A percentile compares a stretch with the other conserved stretches of the same genome.
Evolutionary conservation across 1,284 basidiomycete genomes (phyloP).

Genomic region (Hemileia vastatrix): DNA sequence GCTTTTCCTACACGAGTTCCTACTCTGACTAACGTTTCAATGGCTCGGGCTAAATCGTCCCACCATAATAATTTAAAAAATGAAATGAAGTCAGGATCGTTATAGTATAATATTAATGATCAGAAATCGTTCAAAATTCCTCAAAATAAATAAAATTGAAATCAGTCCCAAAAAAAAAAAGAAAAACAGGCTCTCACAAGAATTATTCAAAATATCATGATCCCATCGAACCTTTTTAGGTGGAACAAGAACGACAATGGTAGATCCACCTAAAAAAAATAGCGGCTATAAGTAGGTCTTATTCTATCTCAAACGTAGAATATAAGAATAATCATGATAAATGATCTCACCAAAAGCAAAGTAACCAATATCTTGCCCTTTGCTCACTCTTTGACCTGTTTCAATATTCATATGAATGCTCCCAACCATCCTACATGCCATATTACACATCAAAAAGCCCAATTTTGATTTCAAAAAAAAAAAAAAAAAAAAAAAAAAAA

Average conservation of each 20-base stretch:
- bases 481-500: background rate
- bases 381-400: slow-evolving; percentile 7
- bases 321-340: background rate
- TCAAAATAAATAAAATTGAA: too few relatives aligned
- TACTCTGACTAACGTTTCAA: slow-evolving; percentile 21
- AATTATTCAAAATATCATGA: slow-evolving; percentile 13
- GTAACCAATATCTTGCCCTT: slow-evolving; percentile 20
- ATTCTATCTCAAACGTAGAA: background rate
- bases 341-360: slow-evolving; percentile 22
- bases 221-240: slow-evolving; percentile 19
- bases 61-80: too few relatives aligned
- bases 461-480: background rate
- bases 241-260: slow-evolving; percentile 4
- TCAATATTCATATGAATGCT: slow-evolving; percentile 19
- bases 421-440: slow-evolving; percentile 18
- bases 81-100: too few relatives aligned
- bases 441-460: background rate
- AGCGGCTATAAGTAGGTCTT: background rate
- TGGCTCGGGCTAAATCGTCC: slow-evolving; percentile 8
- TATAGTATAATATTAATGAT: too few relatives aligned
- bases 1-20: slow-evolving; percentile 12
- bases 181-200: slow-evolving; percentile 2
- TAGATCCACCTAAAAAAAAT: slow-evolving; percentile 10
- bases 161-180: too few relatives aligned
- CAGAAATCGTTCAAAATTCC: too few relatives aligned